Conservation (phyloP, 495 filamentous ascomycete genomes). For the Staphylotrichum longicolle region DNA sequence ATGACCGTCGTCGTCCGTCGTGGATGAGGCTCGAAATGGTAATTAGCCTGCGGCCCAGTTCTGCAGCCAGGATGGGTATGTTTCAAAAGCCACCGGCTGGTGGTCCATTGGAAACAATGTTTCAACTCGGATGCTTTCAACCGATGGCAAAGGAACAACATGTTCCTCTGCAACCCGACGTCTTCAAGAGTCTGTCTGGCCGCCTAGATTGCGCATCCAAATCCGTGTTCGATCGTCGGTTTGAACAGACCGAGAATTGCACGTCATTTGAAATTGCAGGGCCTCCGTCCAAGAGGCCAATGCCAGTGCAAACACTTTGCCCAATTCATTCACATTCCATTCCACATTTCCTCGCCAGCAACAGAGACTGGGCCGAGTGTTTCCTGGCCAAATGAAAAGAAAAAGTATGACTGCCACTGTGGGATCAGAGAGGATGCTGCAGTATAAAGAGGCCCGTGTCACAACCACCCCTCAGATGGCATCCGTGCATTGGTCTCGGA, state of each 20-base stretch:
- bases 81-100: background rate
- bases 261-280: background rate
- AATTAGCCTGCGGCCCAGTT: background rate
- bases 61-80: background rate
- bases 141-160: background rate
- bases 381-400: too few relatives aligned
- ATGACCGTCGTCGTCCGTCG: background rate
- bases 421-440: too few relatives aligned
- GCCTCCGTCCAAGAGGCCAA: background rate
- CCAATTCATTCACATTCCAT: too few relatives aligned
- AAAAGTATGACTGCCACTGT: too few relatives aligned
- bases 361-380: too few relatives aligned
- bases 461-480: too few relatives aligned
- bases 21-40: background rate
- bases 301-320: background rate
- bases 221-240: conserved; percentile 5
- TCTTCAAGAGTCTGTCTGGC: background rate
- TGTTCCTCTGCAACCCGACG: background rate
- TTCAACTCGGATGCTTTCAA: background rate
- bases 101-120: conserved; percentile 3
- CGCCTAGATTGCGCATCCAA: background rate
- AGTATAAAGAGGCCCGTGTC: too few relatives aligned
- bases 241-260: background rate
- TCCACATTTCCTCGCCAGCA: too few relatives aligned
- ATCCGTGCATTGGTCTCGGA: too few relatives aligned